Evolutionary conservation across 768 basidiomycete species (phyloP), one percentile per base, ranked within the genome.

Genomic region (Tricholomella constricta): DNA sequence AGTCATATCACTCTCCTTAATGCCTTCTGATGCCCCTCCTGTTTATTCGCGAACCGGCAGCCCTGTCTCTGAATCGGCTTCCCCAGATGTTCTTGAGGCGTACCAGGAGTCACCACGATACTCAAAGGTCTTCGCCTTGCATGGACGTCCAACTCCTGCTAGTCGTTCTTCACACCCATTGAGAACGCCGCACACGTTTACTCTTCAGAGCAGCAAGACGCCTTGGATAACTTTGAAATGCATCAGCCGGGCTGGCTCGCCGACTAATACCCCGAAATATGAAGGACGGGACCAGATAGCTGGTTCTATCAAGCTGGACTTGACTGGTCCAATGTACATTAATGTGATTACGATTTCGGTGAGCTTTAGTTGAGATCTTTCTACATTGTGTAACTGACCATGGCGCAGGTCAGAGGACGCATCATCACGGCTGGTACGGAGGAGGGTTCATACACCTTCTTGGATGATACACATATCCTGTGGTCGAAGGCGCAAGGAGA

Each of bases 401-500:
- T 42, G 42, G 22, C 25, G 10, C 36, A 72, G 71, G 47, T 73
- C 6, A 63, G 65, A 41, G 72, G 72, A 25, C 65, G 61, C 11
- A 58, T 71, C 27, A 60, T 69, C 19, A 68, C 67, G 3, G 66
- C 60, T 26, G 60, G 62, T 12, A 68, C 58, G 19, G 62, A 64
- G 20, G 65, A 62, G 31, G 68, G 67, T 17, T 62, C 63, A 19
- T 57, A 58, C 27, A 66, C 65, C 11, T 71, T 73, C 54, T 58
- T 72, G 12, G 61, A 69, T 19, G 60, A 69, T 14, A 54, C 65
- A 4, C 41, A 65, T 29, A 61, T 59, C 7, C 51, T 67, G 17
- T 76, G 73, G 69, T 65, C 67, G 15, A 72, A 72, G 38, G 57
- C 62, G 12, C 46, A 62, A 25, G 69, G 69, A 4, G 66, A 72